Evolutionary conservation across 2,329 filamentous ascomycete species (phyloP).

Genomic region (Dactylellina sp.): DNA sequence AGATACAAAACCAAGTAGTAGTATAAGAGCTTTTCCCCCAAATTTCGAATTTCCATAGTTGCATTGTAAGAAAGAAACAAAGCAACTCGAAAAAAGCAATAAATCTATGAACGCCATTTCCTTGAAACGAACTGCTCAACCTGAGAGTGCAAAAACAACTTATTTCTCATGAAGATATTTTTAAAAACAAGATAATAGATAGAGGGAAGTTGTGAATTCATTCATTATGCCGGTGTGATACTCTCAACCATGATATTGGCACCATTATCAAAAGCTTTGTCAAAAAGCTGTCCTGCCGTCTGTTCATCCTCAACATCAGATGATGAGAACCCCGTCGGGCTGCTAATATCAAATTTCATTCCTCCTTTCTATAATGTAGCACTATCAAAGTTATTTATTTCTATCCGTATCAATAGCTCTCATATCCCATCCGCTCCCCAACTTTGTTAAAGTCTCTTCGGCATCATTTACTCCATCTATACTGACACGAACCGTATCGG

Average conservation of each 20-base stretch:
- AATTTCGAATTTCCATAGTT: not conserved
- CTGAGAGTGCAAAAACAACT: not conserved
- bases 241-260: slow-evolving; percentile 23
- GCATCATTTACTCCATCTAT: slow-evolving; percentile 18
- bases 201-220: not conserved
- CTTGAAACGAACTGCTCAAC: too few species aligned
- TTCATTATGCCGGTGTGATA: not conserved
- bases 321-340: slow-evolving; percentile 25
- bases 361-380: slow-evolving; percentile 24
- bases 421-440: slow-evolving; percentile 20
- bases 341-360: slow-evolving; percentile 20
- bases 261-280: slow-evolving; percentile 9
- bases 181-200: not conserved
- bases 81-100: not conserved
- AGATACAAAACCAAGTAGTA: not conserved
- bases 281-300: slow-evolving; percentile 7
- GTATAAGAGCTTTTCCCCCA: too few species aligned
- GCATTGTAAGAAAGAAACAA: not conserved
- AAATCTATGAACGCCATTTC: too few species aligned
- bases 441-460: slow-evolving; percentile 1
- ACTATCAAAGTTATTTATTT: slow-evolving; percentile 6
- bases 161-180: too few species aligned
- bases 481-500: slow-evolving; percentile 26
- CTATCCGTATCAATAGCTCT: slow-evolving; percentile 26
- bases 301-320: slow-evolving; percentile 7